A percentile compares a stretch with the other conserved stretches of the same genome.
phyloP scores from a whole-genome alignment of 83 land plant species.

The Picea mariana region DNA sequence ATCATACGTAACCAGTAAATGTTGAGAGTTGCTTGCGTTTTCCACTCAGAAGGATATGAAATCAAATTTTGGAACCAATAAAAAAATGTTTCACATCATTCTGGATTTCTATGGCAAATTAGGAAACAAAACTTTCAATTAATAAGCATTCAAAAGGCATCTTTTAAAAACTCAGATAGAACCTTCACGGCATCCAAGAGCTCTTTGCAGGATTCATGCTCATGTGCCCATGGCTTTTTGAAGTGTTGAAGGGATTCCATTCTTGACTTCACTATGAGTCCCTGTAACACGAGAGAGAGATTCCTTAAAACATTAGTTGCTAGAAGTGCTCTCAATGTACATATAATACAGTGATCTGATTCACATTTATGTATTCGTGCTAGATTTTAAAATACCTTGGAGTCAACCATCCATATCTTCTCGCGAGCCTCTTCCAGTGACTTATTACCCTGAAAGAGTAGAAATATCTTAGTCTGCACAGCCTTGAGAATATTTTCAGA shows the following conservation, averaged over 20 bases:
- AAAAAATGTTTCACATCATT: background rate
- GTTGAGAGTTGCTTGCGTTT: background rate
- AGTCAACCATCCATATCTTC: constrained; percentile 91
- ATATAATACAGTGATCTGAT: background rate
- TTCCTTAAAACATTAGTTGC: background rate
- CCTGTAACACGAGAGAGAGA: constrained; percentile 36
- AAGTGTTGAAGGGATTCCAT: constrained; percentile 79
- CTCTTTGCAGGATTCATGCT: constrained; percentile 63
- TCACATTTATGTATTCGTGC: background rate
- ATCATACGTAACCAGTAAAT: background rate
- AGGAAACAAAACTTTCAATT: background rate
- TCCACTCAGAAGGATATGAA: background rate
- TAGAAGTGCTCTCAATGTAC: background rate
- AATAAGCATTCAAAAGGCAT: background rate
- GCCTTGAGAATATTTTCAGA: too few species aligned
- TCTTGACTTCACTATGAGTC: constrained; percentile 76
- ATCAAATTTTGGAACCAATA: background rate
- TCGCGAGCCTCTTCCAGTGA: constrained; percentile 75
- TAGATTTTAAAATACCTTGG: constrained; percentile 51
- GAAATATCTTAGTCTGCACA: too few species aligned
- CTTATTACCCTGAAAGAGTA: constrained; percentile 68
- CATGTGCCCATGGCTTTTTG: constrained; percentile 92
- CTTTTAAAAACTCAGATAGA: background rate
- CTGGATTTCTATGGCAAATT: background rate
- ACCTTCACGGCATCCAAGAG: constrained; percentile 82